A percentile compares a stretch with the other conserved stretches of the same genome.
These are phyloP conservation scores for Gelatoporia subvermispora DNA, from an alignment of 768 basidiomycete species.

Conservation along the genomic window DNA sequence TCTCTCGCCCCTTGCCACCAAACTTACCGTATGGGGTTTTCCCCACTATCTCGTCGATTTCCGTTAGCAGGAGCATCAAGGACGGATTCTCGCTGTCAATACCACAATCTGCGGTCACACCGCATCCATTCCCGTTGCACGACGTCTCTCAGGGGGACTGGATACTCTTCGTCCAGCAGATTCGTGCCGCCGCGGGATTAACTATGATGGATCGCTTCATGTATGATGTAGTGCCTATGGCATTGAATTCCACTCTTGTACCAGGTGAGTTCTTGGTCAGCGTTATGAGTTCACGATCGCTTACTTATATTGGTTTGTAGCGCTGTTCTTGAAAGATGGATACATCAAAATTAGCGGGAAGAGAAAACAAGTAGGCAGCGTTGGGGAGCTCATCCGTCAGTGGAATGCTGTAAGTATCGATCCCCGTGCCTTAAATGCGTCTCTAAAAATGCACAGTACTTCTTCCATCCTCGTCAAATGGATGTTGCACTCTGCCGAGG, in stretches of 20 bases:
- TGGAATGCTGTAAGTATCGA: slow-evolving; percentile 43
- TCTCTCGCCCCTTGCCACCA: not conserved
- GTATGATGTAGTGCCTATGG: slow-evolving; percentile 1
- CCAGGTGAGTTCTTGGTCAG: not conserved
- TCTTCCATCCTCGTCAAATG: slow-evolving; percentile 43
- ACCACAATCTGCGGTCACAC: slow-evolving; percentile 26
- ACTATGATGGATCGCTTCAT: slow-evolving; percentile 6
- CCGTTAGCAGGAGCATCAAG: slow-evolving; percentile 2
- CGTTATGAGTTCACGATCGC: slow-evolving; percentile 7
- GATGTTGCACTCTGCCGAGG: slow-evolving; percentile 38
- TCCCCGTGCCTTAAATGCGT: not conserved
- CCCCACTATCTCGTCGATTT: slow-evolving; percentile 1
- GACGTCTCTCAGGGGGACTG: slow-evolving; percentile 46
- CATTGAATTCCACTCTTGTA: slow-evolving; percentile 4
- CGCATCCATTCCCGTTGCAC: slow-evolving; percentile 45
- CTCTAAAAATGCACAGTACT: slow-evolving; percentile 37
- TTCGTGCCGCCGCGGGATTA: slow-evolving; percentile 2
- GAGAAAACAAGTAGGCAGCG: slow-evolving; percentile 9
- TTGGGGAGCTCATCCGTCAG: slow-evolving; percentile 24
- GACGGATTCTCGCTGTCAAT: slow-evolving; percentile 27
- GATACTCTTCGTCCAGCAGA: slow-evolving; percentile 16
- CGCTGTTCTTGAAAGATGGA: slow-evolving; percentile 21
- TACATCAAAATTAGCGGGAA: slow-evolving; percentile 32
- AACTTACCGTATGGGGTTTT: slow-evolving; percentile 1
- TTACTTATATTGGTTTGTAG: not conserved